A percentile compares a stretch with the other conserved stretches of the same genome.
Conservation (phyloP, 139 green algal species). For the Desmodesmus armatus region DNA sequence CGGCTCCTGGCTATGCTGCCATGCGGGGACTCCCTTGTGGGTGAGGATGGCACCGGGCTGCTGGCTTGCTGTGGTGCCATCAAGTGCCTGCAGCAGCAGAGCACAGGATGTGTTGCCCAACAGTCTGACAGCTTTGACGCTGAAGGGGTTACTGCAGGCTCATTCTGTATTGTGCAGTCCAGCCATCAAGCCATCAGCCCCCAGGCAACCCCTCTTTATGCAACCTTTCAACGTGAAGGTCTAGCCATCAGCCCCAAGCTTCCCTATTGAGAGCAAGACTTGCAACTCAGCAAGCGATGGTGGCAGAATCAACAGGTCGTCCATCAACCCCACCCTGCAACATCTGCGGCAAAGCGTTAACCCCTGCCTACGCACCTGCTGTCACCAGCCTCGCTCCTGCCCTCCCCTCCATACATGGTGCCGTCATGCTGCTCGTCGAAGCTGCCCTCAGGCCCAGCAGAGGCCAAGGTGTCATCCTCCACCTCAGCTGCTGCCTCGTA, state of each 20-base stretch:
- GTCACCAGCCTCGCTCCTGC: too few relatives aligned
- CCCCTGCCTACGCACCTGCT: too few relatives aligned
- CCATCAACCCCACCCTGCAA: too few relatives aligned
- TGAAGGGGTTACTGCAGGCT: neutral
- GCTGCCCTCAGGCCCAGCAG: too few relatives aligned
- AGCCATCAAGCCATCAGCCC: neutral
- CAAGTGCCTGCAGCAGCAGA: conserved; percentile 1
- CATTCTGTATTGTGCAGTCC: neutral
- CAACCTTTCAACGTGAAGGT: neutral
- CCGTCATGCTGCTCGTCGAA: too few relatives aligned
- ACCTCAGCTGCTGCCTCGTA: too few relatives aligned
- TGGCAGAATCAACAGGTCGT: too few relatives aligned
- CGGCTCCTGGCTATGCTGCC: neutral
- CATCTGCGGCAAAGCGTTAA: too few relatives aligned
- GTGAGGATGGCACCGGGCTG: neutral
- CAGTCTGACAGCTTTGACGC: neutral
- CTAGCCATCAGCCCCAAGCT: too few relatives aligned
- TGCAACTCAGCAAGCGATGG: too few relatives aligned
- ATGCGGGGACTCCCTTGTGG: neutral
- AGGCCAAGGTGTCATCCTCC: too few relatives aligned
- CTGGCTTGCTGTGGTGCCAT: conserved; percentile 11
- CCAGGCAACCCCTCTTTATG: neutral
- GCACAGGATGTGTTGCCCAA: neutral
- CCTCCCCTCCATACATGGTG: too few relatives aligned
- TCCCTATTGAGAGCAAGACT: neutral